Percentiles rank a stretch among this genome's conserved stretches.
These are phyloP conservation scores for Alternaria sp. DNA, from an alignment of 2,329 filamentous ascomycete species.

Conservation along the genomic window DNA sequence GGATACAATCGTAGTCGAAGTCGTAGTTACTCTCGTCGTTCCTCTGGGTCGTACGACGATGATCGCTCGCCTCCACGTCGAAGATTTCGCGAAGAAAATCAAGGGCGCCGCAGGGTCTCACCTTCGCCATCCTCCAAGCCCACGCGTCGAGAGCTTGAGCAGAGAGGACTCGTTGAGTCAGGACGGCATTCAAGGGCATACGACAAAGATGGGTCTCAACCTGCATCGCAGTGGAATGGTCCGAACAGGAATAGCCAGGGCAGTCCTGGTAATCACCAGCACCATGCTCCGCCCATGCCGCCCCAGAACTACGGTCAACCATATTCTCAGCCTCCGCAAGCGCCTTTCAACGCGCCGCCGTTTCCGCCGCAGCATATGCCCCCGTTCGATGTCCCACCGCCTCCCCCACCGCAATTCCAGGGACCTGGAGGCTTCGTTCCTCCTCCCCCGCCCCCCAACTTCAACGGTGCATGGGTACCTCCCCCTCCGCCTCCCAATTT, in stretches of 20 bases:
- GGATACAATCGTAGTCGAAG: conserved; percentile 23
- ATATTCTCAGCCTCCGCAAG: conserved; percentile 21
- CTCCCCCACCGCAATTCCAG: conserved; percentile 31
- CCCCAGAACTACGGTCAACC: conserved; percentile 15
- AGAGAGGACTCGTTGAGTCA: conserved; percentile 14
- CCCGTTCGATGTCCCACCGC: conserved; percentile 27
- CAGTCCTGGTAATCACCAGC: conserved; percentile 15
- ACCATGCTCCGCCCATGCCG: conserved; percentile 12
- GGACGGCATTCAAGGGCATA: conserved; percentile 18
- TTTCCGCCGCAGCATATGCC: conserved; percentile 28
- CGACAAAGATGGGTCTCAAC: conserved; percentile 16
- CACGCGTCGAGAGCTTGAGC: conserved; percentile 11
- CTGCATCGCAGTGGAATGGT: conserved; percentile 21
- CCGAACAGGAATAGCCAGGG: conserved; percentile 11
- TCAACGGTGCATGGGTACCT: conserved; percentile 28
- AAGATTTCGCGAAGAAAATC: conserved; percentile 20
- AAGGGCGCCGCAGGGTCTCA: conserved; percentile 22
- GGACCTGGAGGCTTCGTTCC: conserved; percentile 25
- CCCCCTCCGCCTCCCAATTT: conserved; percentile 33
- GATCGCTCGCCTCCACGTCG: conserved; percentile 16
- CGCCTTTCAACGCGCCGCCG: conserved; percentile 27
- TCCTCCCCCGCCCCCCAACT: conserved; percentile 37
- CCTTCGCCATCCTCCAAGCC: neutral
- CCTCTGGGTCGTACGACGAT: conserved; percentile 28
- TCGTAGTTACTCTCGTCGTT: conserved; percentile 20